phyloP scores from a whole-genome alignment of 129 eudicot species.

The Tagetes patula region DNA sequence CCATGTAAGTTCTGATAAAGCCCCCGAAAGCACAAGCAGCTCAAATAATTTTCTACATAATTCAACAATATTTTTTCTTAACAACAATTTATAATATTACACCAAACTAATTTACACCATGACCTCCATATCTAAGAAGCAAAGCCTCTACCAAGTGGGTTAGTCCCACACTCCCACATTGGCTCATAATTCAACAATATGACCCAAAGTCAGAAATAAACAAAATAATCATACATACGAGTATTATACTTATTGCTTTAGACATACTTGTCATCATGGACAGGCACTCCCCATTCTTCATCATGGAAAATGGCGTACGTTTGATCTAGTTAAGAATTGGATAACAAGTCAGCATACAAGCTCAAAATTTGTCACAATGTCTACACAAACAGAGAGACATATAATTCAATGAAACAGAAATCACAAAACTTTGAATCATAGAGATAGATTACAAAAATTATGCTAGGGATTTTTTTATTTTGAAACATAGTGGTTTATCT shows the following conservation, averaged over 20 bases:
- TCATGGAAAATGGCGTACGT: slow-evolving; percentile 54
- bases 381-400: not conserved
- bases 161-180: too few relatives aligned
- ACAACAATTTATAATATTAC: too few relatives aligned
- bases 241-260: slow-evolving; percentile 14
- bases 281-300: slow-evolving; percentile 84
- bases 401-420: not conserved
- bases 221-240: slow-evolving; percentile 13
- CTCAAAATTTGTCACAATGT: not conserved
- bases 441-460: slow-evolving; percentile 2
- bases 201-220: slow-evolving; percentile 18
- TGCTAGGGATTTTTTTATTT: not conserved
- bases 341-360: slow-evolving; percentile 28
- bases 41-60: slow-evolving; percentile 49
- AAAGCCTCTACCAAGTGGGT: too few relatives aligned
- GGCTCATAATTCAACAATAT: slow-evolving; percentile 10
- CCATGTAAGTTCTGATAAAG: slow-evolving; percentile 61
- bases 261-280: slow-evolving; percentile 68
- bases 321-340: slow-evolving; percentile 40
- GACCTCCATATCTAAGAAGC: too few relatives aligned
- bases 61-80: not conserved
- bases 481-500: not conserved
- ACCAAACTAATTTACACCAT: too few relatives aligned
- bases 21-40: slow-evolving; percentile 61
- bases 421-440: slow-evolving; percentile 4